phyloP scores from a whole-genome alignment of 129 eudicot species.

The Mikania micrantha region DNA sequence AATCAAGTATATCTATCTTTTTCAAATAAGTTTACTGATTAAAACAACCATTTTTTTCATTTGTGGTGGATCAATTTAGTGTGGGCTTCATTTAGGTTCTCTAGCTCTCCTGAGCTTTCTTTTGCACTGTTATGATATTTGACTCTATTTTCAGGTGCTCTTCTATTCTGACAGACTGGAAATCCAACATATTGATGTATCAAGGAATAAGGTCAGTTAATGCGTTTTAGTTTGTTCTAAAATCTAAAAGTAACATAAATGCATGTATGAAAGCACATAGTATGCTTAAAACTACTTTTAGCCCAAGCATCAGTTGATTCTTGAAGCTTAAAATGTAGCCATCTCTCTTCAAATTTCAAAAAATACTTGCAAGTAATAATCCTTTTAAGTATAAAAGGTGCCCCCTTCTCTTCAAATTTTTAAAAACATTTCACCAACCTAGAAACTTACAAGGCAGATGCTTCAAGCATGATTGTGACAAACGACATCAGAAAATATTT shows the following conservation, averaged over 20 bases:
- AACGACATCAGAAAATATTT: background rate
- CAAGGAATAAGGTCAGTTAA: conserved; percentile 37
- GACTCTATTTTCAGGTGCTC: conserved; percentile 39
- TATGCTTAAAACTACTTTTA: background rate
- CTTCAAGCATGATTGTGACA: background rate
- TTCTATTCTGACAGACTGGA: conserved; percentile 54
- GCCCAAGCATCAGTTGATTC: background rate
- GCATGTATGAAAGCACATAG: background rate
- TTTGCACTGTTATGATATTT: background rate
- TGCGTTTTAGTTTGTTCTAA: background rate
- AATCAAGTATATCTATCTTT: no score
- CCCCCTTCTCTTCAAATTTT: background rate
- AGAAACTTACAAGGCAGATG: background rate
- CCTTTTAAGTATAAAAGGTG: background rate
- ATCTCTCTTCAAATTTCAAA: background rate
- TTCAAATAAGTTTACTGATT: no score
- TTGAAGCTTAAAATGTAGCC: background rate
- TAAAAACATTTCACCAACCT: background rate
- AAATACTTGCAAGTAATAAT: background rate
- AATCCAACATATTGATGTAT: conserved; percentile 33
- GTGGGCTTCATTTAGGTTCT: background rate
- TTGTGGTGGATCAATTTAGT: background rate
- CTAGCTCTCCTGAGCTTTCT: background rate
- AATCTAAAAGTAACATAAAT: background rate
- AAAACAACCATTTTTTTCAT: background rate